Base-by-base conservation (phyloP, 2,329 filamentous ascomycete genomes). In the Botrytis cinerea region DNA sequence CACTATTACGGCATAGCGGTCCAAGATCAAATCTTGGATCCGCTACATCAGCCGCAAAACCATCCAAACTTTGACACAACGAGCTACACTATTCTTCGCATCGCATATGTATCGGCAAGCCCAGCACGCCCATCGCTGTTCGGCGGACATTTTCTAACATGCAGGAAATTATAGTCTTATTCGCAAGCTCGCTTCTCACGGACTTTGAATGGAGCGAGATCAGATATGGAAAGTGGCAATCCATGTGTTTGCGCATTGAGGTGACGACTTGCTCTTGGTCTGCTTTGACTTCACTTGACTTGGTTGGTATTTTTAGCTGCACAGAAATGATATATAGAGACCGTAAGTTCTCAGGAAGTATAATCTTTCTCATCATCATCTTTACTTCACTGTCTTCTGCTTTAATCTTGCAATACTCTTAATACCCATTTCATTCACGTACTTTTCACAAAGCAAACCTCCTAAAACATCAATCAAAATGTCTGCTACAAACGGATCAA, bases 401-500 rank as follows among this genome's bases (percentile, higher is more conserved):
- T 60, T 62, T 70, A 45, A 25, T 61, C 68, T 70, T 46, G 38
- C 54, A 45, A 70, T 70, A 46, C 40, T 60, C 43, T 62, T 70
- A 40, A 70, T 62, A 46, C 54, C 54, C n/a, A 70, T 46, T 46
- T 46, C 18, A 45, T 32, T 25, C 38, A 57, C n/a, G 7, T n/a
- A 54, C 64, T 40, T 32, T 54, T 18, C 25, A 32, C 48, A 18
- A 32, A 45, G 18, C 4, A 46, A 35, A 25, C n/a, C 68, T 61
- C 20, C 60, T 28, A 20, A 60, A 61, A 70, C 1, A 62, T 5
- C 20, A 25, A 14, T 38, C 71, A 75, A 74, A 70, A 75, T 75
- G 74, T 25, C 66, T 69, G 68, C 71, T 67, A 68, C 75, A 40
- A 72, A 71, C 48, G 74, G 67, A 69, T 43, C 59, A 28, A 59